These are phyloP conservation scores for Thielaviopsis euricoi DNA, from an alignment of 2,329 filamentous ascomycete genomes.

Conservation along the genomic window DNA sequence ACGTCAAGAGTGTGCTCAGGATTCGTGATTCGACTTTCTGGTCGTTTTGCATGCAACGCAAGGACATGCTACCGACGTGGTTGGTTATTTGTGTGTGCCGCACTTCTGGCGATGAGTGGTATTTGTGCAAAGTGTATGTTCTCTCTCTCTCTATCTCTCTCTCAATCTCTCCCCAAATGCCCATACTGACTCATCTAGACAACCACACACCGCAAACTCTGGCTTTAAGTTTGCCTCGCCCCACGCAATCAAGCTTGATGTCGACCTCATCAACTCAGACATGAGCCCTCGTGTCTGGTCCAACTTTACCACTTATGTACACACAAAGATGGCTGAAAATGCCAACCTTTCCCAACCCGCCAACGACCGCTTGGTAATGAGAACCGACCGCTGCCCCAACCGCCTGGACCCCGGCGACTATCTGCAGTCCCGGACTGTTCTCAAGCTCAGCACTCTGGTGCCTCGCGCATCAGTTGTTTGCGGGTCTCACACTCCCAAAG, in stretches of 20 bases:
- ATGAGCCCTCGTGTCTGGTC: constrained; percentile 35
- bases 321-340: constrained; percentile 6
- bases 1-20: constrained; percentile 43
- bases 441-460: constrained; percentile 10
- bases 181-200: neutral
- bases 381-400: neutral
- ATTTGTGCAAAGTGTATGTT: constrained; percentile 49
- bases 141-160: neutral
- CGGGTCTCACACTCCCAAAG: neutral
- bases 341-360: neutral
- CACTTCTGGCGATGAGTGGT: constrained; percentile 62
- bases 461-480: neutral
- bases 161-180: neutral
- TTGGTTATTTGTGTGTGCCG: constrained; percentile 54
- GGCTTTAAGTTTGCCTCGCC: constrained; percentile 1
- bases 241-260: constrained; percentile 19
- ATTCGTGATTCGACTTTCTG: constrained; percentile 44
- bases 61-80: constrained; percentile 59
- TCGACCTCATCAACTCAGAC: constrained; percentile 27
- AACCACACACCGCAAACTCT: neutral
- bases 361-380: neutral
- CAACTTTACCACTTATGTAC: constrained; percentile 31
- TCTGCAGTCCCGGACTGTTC: neutral
- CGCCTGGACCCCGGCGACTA: neutral
- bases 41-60: constrained; percentile 51